Percentiles rank a stretch among this genome's conserved stretches.
These are phyloP conservation scores for Cyathus striatus DNA, from an alignment of 768 basidiomycete genomes.

Conservation along the genomic window DNA sequence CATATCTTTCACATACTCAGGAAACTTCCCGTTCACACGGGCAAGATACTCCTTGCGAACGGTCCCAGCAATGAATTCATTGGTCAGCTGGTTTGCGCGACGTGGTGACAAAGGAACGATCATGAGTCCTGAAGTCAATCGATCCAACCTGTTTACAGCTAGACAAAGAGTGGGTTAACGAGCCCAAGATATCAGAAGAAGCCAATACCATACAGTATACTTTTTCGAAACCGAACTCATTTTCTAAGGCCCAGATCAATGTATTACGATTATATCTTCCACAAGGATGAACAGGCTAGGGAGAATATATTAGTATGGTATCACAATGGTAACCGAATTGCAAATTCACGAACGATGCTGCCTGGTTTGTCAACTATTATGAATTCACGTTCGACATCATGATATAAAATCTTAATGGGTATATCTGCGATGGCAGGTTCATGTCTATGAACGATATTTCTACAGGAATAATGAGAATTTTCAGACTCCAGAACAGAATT, in stretches of 20 bases:
- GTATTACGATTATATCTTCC: slow-evolving; percentile 90
- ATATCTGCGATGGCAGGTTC: slow-evolving; percentile 91
- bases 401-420: slow-evolving; percentile 73
- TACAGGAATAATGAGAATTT: slow-evolving; percentile 19
- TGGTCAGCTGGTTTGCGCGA: slow-evolving; percentile 64
- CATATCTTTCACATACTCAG: slow-evolving; percentile 49
- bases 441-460: slow-evolving; percentile 93
- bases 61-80: slow-evolving; percentile 76
- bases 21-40: slow-evolving; percentile 80
- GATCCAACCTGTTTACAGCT: slow-evolving; percentile 94
- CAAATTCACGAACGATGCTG: slow-evolving; percentile 89
- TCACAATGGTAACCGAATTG: too few relatives aligned
- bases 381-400: slow-evolving; percentile 76
- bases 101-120: slow-evolving; percentile 75
- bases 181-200: slow-evolving; percentile 12
- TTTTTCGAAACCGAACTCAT: slow-evolving; percentile 78
- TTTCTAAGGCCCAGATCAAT: slow-evolving; percentile 77
- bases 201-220: slow-evolving; percentile 62
- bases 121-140: slow-evolving; percentile 94
- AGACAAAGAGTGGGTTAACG: slow-evolving; percentile 5
- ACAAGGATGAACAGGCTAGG: slow-evolving; percentile 85
- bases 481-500: slow-evolving; percentile 2
- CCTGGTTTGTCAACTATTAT: slow-evolving; percentile 97
- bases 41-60: slow-evolving; percentile 94
- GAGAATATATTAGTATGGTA: slow-evolving; percentile 11